Evolutionary conservation across 176 grass and related monocot species (phyloP).

Genomic region (Eragrostis curvula): DNA sequence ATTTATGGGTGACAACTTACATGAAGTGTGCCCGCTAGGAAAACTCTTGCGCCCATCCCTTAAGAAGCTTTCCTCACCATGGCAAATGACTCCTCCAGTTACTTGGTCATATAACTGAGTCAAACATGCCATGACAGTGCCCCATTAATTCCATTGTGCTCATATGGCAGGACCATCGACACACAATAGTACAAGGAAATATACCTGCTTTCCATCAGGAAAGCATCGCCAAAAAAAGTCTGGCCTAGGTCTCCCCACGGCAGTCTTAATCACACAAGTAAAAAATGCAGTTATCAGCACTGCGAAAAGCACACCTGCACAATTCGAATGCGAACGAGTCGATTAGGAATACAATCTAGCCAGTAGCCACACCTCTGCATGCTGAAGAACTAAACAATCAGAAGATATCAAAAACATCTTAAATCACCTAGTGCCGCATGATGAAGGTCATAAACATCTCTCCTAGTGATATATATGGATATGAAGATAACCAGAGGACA

Average conservation of each 20-base stretch:
- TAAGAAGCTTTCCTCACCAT: slow-evolving; percentile 59
- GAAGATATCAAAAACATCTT: background rate
- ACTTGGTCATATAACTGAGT: slow-evolving; percentile 71
- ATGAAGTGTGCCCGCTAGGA: slow-evolving; percentile 94
- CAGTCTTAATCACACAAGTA: slow-evolving; percentile 66
- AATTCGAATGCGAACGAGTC: background rate
- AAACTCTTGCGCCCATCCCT: slow-evolving; percentile 90
- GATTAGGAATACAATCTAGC: background rate
- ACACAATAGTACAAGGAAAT: background rate
- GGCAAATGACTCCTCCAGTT: slow-evolving; percentile 77
- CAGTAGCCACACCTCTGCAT: slow-evolving; percentile 1
- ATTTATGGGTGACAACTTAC: slow-evolving; percentile 49
- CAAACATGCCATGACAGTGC: background rate
- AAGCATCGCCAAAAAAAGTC: slow-evolving; percentile 97
- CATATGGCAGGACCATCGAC: background rate
- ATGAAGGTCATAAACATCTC: slow-evolving; percentile 86
- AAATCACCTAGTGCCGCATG: slow-evolving; percentile 67
- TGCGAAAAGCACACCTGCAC: slow-evolving; percentile 67
- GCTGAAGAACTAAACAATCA: background rate
- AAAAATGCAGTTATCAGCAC: slow-evolving; percentile 75
- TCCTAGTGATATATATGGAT: slow-evolving; percentile 59
- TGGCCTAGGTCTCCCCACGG: slow-evolving; percentile 82
- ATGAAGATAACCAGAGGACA: slow-evolving; percentile 58
- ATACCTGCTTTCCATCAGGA: slow-evolving; percentile 89
- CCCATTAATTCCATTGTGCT: slow-evolving; percentile 1